Base-by-base conservation (phyloP, 1,284 basidiomycete genomes). In the Wallemia ichthyophaga region DNA sequence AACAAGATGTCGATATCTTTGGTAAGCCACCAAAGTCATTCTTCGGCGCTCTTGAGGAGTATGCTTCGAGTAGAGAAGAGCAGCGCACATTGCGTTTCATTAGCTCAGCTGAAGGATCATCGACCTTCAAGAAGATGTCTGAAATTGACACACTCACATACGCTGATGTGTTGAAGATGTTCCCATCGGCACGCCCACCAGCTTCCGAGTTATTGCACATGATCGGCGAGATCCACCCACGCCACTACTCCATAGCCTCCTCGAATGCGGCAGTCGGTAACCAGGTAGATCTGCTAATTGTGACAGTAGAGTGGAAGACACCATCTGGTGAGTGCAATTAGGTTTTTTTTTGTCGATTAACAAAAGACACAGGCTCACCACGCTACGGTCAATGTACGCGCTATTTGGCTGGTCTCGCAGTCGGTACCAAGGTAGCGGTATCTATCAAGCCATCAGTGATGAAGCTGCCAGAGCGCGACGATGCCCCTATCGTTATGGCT, bases 381-480 rank as follows among this genome's bases (percentile, higher is more conserved):
- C 80, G 86, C 62, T 94, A 79, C 71, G 92, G 92, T 33, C 92
- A 98, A 72, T 98, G 92, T 71, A 98, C 94, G 1, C 78, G 89
- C 64, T 98, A 98, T 72, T 80, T 98, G 48, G 80, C 83, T 25
- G 78, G 76, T 48, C 77, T 98, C 59, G 78, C 78, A 67, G 70
- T 82, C 25, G 94, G 94, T 28, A 83, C 86, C 70, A 82, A 91
- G 71, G 88, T 98, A 28, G 96, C 91, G 1, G 92, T 95, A 19
- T 95, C 89, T 21, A 83, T 98, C 72, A 95, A 95, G 72, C 94
- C 94, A 24, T 92, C 87, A 67, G 92, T 98, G 57, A 98, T 98
- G 92, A 98, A 95, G 83, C 75, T 94, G 11, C 92, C 94, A 60
- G 82, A 83, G 2, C 75, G 80, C 68, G 75, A 81, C 67, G 76